Evolutionary conservation across 495 filamentous ascomycete species (phyloP), one percentile per base, ranked within the genome.

Genomic region (Aspergillus biplanus): DNA sequence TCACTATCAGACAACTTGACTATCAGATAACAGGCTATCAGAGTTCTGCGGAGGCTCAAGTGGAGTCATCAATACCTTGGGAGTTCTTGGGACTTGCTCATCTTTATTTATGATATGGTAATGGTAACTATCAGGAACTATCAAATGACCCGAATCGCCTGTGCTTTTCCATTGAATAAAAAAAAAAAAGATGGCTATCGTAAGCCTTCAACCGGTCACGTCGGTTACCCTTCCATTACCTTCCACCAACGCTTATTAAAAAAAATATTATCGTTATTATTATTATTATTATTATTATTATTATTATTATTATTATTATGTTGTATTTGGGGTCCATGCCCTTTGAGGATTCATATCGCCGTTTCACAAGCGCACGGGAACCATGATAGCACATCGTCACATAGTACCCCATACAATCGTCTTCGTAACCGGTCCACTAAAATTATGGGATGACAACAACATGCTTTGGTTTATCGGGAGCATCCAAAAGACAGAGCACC

Each of bases 31-130:
- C 21, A 27, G 55, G 58, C 59, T 58, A 61, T 65, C 56, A 61
- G 37, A 18, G 32, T 21, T 13, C 62, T 59, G 50, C 16, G 49
- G 67, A 69, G 67, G 67, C 68, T 70, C 68, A 66, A 70, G 68
- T 69, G 67, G 67, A 67, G 61, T 8, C 39, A 31, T 27, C 21
- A 27, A 27, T 13, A 7, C 3, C 39, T 44, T 47, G 21, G n/a
- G 44, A 16, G 56, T 34, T 61, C 37, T 55, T 63, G 53, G 59
- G 55, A 59, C 50, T 44, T 59, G 37, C 60, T 63, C 61, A 47
- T 55, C 61, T 52, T 64, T 62, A 33, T 58, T 52, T 35, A 66
- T 61, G 56, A 62, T 56, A 52, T 65, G 53, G 63, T 50, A 50
- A 62, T 56, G 18, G 48, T 35, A 27, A 27, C 21, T 27, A 27